Conservation (phyloP, 1,139 yeast genomes). For the Candida sp. region DNA sequence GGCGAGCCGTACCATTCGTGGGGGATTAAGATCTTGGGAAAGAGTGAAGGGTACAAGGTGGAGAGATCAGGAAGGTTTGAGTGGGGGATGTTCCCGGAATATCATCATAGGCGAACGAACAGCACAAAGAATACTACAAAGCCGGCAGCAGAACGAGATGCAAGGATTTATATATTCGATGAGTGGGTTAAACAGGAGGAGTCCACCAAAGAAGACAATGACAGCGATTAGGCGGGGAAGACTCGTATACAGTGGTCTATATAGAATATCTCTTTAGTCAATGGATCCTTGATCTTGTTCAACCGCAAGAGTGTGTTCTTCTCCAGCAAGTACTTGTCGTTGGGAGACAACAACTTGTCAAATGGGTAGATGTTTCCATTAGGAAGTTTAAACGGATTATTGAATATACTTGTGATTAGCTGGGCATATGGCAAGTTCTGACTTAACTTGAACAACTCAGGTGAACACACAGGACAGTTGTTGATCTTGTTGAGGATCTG, state of each 20-base stretch:
- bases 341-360: conserved; percentile 51
- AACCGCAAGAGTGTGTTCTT: conserved; percentile 33
- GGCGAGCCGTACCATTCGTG: conserved; percentile 94
- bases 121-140: conserved; percentile 77
- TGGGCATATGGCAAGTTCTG: conserved; percentile 75
- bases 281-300: conserved; percentile 68
- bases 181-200: conserved; percentile 29
- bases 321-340: conserved; percentile 32
- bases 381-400: conserved; percentile 83
- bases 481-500: conserved; percentile 41
- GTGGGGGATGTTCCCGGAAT: conserved; percentile 76
- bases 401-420: conserved; percentile 72
- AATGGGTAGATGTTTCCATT: conserved; percentile 81
- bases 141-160: conserved; percentile 73
- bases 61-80: conserved; percentile 70
- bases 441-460: conserved; percentile 65
- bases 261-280: conserved; percentile 60
- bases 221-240: conserved; percentile 61
- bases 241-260: conserved; percentile 64
- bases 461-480: conserved; percentile 84
- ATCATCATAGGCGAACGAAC: conserved; percentile 82
- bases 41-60: conserved; percentile 54
- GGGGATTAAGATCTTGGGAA: conserved; percentile 76
- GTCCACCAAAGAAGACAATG: conserved; percentile 7
- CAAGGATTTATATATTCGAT: conserved; percentile 77